A percentile compares a stretch with the other conserved stretches of the same genome.
These are phyloP conservation scores for Zygosaccharomyces pseudobailii DNA, from an alignment of 1,139 yeast genomes.

Conservation along the genomic window DNA sequence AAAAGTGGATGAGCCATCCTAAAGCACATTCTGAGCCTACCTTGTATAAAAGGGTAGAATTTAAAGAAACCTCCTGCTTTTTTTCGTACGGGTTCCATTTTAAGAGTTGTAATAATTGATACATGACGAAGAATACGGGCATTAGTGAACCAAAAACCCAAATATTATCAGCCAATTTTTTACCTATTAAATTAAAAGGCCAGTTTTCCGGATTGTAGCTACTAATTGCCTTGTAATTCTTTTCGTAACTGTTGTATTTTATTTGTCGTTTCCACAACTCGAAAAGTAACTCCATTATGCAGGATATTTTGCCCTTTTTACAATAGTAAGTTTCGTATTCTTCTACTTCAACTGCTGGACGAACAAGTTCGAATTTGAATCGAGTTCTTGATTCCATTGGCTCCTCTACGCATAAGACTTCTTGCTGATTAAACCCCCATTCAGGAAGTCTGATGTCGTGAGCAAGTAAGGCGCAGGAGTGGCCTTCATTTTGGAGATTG, in stretches of 20 bases:
- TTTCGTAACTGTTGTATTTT: conserved; percentile 22
- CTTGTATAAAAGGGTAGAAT: conserved; percentile 15
- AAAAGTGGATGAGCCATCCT: conserved; percentile 59
- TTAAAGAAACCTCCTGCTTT: not conserved
- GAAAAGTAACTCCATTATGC: conserved; percentile 5
- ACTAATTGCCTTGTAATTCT: conserved; percentile 9
- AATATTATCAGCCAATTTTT: conserved; percentile 10
- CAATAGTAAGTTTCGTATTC: conserved; percentile 7
- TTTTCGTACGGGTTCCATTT: conserved; percentile 23
- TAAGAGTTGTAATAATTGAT: conserved; percentile 5
- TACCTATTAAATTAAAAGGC: conserved; percentile 14
- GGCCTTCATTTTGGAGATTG: conserved; percentile 55
- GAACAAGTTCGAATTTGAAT: conserved; percentile 53
- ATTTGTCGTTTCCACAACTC: conserved; percentile 17
- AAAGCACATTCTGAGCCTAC: conserved; percentile 41
- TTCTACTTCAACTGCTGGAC: conserved; percentile 4
- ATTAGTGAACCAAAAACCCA: conserved; percentile 21
- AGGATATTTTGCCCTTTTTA: not conserved
- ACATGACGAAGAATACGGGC: conserved; percentile 3
- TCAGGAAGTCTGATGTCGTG: conserved; percentile 60
- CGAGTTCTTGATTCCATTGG: conserved; percentile 56
- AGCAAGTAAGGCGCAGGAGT: conserved; percentile 55
- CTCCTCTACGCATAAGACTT: conserved; percentile 65
- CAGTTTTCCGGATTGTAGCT: conserved; percentile 18
- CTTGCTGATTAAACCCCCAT: conserved; percentile 70